These are phyloP conservation scores for Eucalyptus dawsonii DNA, from an alignment of 345 rosid species.

Conservation along the genomic window DNA sequence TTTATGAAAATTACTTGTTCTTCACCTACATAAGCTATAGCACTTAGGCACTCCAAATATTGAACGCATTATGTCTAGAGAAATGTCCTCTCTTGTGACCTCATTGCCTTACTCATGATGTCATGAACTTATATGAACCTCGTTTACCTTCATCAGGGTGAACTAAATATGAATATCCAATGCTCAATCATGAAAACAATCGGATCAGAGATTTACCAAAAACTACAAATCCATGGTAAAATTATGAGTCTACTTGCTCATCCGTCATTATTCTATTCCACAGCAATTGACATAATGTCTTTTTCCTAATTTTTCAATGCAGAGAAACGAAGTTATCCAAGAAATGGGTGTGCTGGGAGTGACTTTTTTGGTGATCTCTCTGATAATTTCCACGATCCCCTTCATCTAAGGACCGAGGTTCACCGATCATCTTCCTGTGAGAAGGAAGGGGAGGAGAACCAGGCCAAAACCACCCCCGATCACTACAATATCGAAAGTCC, in stretches of 20 bases:
- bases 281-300: no score
- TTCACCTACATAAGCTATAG: not conserved
- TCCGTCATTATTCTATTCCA: not conserved
- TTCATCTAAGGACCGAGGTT: not conserved
- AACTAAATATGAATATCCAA: not conserved
- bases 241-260: not conserved
- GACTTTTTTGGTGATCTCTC: not conserved
- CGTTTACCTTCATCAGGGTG: not conserved
- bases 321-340: not conserved
- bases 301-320: not conserved
- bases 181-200: not conserved
- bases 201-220: not conserved
- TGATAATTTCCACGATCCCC: not conserved
- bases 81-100: not conserved
- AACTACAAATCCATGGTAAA: not conserved
- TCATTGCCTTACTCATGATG: not conserved
- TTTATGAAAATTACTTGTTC: not conserved
- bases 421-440: not conserved
- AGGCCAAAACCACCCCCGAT: not conserved
- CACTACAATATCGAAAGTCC: not conserved
- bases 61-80: not conserved
- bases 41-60: not conserved
- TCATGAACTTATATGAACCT: not conserved
- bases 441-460: not conserved
- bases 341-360: not conserved